Evolutionary conservation across 1,139 yeast genomes (phyloP).

Genomic region (Taphrina wiesneri): DNA sequence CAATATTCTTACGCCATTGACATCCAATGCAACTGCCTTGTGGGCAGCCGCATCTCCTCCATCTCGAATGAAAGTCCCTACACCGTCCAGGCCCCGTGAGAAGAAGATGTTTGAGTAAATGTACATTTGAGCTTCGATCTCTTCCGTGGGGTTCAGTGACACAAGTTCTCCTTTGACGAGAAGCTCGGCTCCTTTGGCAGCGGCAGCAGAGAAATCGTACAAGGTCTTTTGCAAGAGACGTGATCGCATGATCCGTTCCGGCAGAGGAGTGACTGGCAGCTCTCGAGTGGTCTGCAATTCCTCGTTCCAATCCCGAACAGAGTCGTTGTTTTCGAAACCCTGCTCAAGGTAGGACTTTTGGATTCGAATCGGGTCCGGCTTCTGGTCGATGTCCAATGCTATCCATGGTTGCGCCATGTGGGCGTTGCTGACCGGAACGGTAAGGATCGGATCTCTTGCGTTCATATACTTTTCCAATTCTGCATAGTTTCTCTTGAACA

Average conservation of each 20-base stretch:
- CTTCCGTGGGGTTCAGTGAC: conserved; percentile 79
- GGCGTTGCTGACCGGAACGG: conserved; percentile 63
- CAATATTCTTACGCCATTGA: conserved; percentile 67
- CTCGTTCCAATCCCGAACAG: conserved; percentile 75
- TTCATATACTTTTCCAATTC: conserved; percentile 52
- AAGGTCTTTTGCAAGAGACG: conserved; percentile 70
- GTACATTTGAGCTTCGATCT: conserved; percentile 60
- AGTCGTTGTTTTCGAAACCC: conserved; percentile 60
- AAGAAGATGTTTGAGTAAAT: conserved; percentile 83
- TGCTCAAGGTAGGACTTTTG: conserved; percentile 59
- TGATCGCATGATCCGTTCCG: conserved; percentile 75
- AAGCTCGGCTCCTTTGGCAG: conserved; percentile 76
- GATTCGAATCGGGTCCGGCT: conserved; percentile 63
- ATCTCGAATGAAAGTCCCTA: conserved; percentile 61
- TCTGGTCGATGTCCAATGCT: conserved; percentile 46
- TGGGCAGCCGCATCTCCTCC: conserved; percentile 90
- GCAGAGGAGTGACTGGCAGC: conserved; percentile 58
- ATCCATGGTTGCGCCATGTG: conserved; percentile 77
- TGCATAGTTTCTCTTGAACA: conserved; percentile 50
- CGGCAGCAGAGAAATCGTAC: conserved; percentile 72
- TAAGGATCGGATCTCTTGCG: conserved; percentile 55
- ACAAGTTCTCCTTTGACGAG: conserved; percentile 70
- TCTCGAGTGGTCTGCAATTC: conserved; percentile 83
- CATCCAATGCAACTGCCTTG: conserved; percentile 75
- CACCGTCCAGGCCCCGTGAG: conserved; percentile 74